phyloP scores from a whole-genome alignment of 108 stramenopile genomes.

The Nitzschia palea region DNA sequence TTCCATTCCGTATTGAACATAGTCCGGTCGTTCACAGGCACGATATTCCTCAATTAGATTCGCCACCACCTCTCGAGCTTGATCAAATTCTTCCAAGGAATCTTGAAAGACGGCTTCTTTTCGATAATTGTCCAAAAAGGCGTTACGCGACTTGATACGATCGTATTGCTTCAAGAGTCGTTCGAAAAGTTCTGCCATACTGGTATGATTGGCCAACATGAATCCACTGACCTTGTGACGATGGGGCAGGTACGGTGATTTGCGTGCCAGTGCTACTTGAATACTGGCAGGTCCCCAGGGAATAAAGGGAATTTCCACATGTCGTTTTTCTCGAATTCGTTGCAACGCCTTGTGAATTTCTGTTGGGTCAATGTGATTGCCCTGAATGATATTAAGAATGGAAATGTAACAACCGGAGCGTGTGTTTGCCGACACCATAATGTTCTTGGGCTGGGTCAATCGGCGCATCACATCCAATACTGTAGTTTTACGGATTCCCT shows the following conservation, averaged over 20 bases:
- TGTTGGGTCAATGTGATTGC: slow-evolving; percentile 94
- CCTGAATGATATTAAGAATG: slow-evolving; percentile 98
- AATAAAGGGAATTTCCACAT: slow-evolving; percentile 88
- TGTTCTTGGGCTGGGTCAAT: slow-evolving; percentile 97
- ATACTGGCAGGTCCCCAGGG: slow-evolving; percentile 99
- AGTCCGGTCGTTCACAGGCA: slow-evolving; percentile 96
- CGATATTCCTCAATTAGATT: slow-evolving; percentile 95
- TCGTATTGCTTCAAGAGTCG: slow-evolving; percentile 91
- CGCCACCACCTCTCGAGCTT: slow-evolving; percentile 92
- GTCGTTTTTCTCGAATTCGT: slow-evolving; percentile 92
- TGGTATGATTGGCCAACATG: slow-evolving; percentile 98
- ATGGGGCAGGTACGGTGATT: slow-evolving; percentile 90
- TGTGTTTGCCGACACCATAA: slow-evolving; percentile 97
- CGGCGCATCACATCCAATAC: slow-evolving; percentile 99
- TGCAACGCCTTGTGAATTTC: slow-evolving; percentile 99
- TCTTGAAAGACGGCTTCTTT: slow-evolving; percentile 95
- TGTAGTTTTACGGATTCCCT: slow-evolving; percentile 94
- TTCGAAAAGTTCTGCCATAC: slow-evolving; percentile 95
- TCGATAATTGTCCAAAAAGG: slow-evolving; percentile 97
- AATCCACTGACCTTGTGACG: slow-evolving; percentile 96
- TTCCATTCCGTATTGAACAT: slow-evolving; percentile 86
- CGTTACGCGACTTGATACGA: slow-evolving; percentile 91
- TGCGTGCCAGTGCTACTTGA: slow-evolving; percentile 97
- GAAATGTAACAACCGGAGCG: slow-evolving; percentile 95
- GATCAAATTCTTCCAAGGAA: slow-evolving; percentile 96